phyloP scores from a whole-genome alignment of 306 rosid genomes.

The Prunus armeniaca region DNA sequence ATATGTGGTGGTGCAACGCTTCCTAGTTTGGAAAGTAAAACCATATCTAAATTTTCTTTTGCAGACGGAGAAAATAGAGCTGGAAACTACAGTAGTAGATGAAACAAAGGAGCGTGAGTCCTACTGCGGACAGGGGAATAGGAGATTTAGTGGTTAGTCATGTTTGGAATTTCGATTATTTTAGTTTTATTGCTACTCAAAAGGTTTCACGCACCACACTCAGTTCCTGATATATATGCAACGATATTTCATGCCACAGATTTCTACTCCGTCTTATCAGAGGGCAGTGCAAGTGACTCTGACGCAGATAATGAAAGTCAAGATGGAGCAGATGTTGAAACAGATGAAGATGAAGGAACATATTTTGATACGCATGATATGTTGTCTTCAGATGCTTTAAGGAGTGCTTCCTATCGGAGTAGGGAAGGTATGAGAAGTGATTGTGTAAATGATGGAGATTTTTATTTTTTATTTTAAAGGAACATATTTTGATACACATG shows the following conservation, averaged over 20 bases:
- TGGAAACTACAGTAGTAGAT: conserved; percentile 96
- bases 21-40: background rate
- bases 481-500: conserved; percentile 59
- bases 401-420: conserved; percentile 93
- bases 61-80: conserved; percentile 95
- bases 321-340: conserved; percentile 87
- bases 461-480: conserved; percentile 44
- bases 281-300: conserved; percentile 85
- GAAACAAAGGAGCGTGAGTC: conserved; percentile 99
- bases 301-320: conserved; percentile 94
- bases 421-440: conserved; percentile 64
- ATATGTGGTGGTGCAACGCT: background rate
- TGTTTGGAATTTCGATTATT: conserved; percentile 13
- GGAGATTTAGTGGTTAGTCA: conserved; percentile 90
- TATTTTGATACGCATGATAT: conserved; percentile 90
- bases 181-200: background rate
- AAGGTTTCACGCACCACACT: background rate
- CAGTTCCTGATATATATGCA: background rate
- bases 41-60: conserved; percentile 15
- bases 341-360: conserved; percentile 85
- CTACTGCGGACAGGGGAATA: conserved; percentile 81
- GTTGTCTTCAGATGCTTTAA: conserved; percentile 76
- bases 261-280: conserved; percentile 94
- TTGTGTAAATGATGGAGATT: conserved; percentile 51
- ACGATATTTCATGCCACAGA: conserved; percentile 45